These are phyloP conservation scores for Ceratocystis papillata DNA, from an alignment of 2,329 filamentous ascomycete species.

Conservation along the genomic window DNA sequence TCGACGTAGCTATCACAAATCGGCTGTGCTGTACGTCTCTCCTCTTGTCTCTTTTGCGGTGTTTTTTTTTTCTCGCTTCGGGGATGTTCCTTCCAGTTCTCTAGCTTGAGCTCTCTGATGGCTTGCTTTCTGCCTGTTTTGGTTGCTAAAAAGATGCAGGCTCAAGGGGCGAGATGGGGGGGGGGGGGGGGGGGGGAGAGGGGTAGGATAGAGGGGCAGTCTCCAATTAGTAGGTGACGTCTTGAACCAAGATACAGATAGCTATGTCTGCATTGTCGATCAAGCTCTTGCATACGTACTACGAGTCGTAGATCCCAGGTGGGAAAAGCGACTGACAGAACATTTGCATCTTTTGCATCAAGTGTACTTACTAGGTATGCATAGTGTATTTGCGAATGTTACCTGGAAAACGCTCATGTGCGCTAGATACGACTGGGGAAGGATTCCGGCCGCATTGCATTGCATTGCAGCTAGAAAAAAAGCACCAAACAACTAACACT, in stretches of 20 bases:
- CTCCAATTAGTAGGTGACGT: slow-evolving; percentile 1
- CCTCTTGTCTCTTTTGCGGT: background rate
- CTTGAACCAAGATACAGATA: slow-evolving; percentile 11
- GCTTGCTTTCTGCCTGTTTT: slow-evolving; percentile 4
- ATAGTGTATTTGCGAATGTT: background rate
- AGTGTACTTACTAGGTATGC: background rate
- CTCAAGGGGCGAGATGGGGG: background rate
- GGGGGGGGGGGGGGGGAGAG: background rate
- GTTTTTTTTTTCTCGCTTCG: background rate
- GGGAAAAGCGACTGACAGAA: no score
- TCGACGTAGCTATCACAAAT: background rate
- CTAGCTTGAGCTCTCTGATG: background rate
- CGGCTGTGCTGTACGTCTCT: background rate
- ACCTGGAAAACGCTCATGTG: background rate
- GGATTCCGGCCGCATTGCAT: slow-evolving; percentile 4
- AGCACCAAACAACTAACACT: background rate
- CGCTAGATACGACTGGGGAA: background rate
- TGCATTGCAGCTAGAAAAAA: slow-evolving; percentile 3
- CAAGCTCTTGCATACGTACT: slow-evolving; percentile 8
- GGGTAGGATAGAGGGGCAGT: background rate
- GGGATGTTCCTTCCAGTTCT: slow-evolving; percentile 5
- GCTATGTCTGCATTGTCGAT: slow-evolving; percentile 3
- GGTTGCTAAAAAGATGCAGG: background rate
- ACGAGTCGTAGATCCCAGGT: background rate
- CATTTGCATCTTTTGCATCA: background rate